Percentiles rank a stretch among this genome's conserved stretches.
phyloP scores from a whole-genome alignment of 1,139 yeast genomes.

The Arxiozyma slooffiae region DNA sequence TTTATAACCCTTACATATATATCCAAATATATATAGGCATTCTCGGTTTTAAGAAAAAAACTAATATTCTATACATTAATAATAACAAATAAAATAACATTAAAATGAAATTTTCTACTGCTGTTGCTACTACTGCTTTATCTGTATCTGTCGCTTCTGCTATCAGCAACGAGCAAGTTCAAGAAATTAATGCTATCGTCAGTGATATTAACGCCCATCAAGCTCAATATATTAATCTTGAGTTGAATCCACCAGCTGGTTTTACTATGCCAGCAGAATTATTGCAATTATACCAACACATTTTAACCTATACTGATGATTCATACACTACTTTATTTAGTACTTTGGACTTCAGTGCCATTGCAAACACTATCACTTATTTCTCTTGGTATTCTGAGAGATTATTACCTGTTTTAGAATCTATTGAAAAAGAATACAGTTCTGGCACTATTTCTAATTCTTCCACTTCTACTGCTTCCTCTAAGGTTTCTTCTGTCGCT shows the following conservation, averaged over 20 bases:
- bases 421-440: slow-evolving; percentile 12
- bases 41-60: background rate
- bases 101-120: slow-evolving; percentile 5
- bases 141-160: slow-evolving; percentile 10
- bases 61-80: background rate
- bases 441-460: slow-evolving; percentile 18
- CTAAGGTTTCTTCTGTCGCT: slow-evolving; percentile 10
- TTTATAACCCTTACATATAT: too few species aligned
- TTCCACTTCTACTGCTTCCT: slow-evolving; percentile 9
- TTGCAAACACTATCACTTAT: slow-evolving; percentile 31
- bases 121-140: slow-evolving; percentile 2
- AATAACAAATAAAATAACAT: background rate
- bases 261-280: slow-evolving; percentile 28
- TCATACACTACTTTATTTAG: slow-evolving; percentile 35
- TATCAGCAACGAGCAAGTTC: slow-evolving; percentile 9
- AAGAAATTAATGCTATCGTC: slow-evolving; percentile 14
- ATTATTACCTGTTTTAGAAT: slow-evolving; percentile 25
- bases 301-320: slow-evolving; percentile 36
- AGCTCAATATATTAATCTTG: slow-evolving; percentile 13
- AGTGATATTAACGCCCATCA: slow-evolving; percentile 12
- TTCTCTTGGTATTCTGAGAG: slow-evolving; percentile 39
- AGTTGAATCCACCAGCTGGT: slow-evolving; percentile 7
- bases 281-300: slow-evolving; percentile 28
- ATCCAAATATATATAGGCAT: too few species aligned
- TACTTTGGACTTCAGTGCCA: slow-evolving; percentile 21